Base-by-base conservation (phyloP, 768 basidiomycete genomes). In the Phylloporus sp. region DNA sequence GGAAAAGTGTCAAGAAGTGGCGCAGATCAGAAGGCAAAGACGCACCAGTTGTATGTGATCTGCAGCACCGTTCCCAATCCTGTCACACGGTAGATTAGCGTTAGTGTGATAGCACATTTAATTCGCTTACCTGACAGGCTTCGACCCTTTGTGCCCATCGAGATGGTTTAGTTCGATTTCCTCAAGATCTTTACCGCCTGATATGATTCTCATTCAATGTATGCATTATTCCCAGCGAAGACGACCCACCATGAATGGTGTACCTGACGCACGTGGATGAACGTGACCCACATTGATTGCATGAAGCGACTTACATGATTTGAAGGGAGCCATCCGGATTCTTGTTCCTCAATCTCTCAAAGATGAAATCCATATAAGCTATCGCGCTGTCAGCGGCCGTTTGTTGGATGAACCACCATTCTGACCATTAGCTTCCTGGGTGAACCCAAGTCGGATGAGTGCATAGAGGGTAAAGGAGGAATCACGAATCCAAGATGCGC, bases 391-490 rank as follows among this genome's bases (percentile, higher is more conserved):
- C 39, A 57, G 28, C 16, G 11, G 24, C 12, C 4, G 9, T 6
- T 5, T 13, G 11, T 24, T 5, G 10, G 2, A 27, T 46, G 6
- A 31, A 39, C 24, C 29, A 38, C 18, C 36, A 11, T 11, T 67
- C 75, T n/a, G 49, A 91, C 91, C 80, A 57, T 91, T 86, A 0
- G 92, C 92, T 65, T 99, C 95, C 18, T 88, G 80, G 0, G 94
- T 97, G 70, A 95, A 97, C 0, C 95, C 97, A 1, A 98, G 79
- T 34, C 97, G 80, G 51, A 98, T 86, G 34, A 97, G 78, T 0
- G 95, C 95, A 63, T 98, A 99, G 6, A 98, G 79, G 1, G 92
- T 93, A 75, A 99, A 99, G 0, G 89, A 91, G 0, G 93, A 86
- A 63, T 99, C 95, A n/a, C 95, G 85, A 62, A 97, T 91, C 89